These are phyloP conservation scores for Meira nashicola DNA, from an alignment of 1,284 basidiomycete species.

Conservation along the genomic window DNA sequence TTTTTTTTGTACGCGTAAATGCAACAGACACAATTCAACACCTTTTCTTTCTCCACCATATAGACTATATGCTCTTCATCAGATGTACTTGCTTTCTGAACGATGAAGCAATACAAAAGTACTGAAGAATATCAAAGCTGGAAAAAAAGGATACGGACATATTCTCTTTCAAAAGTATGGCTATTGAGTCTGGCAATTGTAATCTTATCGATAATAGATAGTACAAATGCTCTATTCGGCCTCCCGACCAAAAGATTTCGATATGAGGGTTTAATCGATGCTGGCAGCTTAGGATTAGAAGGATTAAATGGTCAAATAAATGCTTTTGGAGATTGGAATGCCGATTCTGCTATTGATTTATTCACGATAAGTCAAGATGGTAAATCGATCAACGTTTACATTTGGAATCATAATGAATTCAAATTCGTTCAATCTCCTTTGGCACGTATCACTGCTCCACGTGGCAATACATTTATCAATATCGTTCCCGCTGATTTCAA, in stretches of 20 bases:
- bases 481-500: slow-evolving; percentile 89
- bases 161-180: too few species aligned
- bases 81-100: too few species aligned
- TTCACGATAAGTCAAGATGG: slow-evolving; percentile 70
- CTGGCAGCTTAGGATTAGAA: slow-evolving; percentile 71
- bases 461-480: slow-evolving; percentile 58
- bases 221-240: neutral
- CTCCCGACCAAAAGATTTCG: slow-evolving; percentile 60
- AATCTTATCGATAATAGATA: too few species aligned
- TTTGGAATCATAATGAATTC: slow-evolving; percentile 73
- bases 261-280: slow-evolving; percentile 75
- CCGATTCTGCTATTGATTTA: slow-evolving; percentile 85
- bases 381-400: slow-evolving; percentile 67
- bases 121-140: too few species aligned
- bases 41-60: too few species aligned
- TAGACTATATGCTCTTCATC: too few species aligned
- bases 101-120: too few species aligned
- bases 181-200: too few species aligned
- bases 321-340: slow-evolving; percentile 90
- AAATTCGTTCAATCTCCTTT: slow-evolving; percentile 59
- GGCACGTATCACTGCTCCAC: slow-evolving; percentile 45
- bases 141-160: too few species aligned
- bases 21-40: too few species aligned
- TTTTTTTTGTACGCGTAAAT: too few species aligned
- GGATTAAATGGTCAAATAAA: slow-evolving; percentile 66